Evolutionary conservation across 2,329 filamentous ascomycete species (phyloP), one percentile per base, ranked within the genome.

Genomic region (Fusarium guadeloupense): DNA sequence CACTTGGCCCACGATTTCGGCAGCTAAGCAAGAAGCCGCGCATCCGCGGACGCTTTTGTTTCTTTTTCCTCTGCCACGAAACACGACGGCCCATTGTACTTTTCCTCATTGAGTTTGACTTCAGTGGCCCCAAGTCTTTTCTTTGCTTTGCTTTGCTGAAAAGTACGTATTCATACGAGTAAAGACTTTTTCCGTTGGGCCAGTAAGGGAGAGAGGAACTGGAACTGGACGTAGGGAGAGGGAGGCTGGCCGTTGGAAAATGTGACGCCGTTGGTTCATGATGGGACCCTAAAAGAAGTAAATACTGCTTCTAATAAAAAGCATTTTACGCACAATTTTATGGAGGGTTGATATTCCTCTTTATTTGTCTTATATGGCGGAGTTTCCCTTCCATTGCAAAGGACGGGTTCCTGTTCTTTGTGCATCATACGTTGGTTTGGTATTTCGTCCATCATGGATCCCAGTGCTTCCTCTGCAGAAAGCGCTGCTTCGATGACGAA

Each of bases 401-500:
- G 19, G 19, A 25, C 43, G 40, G 19, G 16, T 40, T 31, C 5
- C 6, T 38, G 17, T 40, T 38, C 37, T 25, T 16, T 31, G 20
- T 35, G 43, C 43, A 26, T 26, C 34, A 38, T 17, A 39, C 26
- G 12, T 14, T 13, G 30, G 17, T 30, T 25, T n/a, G n/a, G 8
- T 26, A 8, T 46, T 16, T 26, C 39, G 10, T 46, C 45, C 34
- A 50, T 33, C 19, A 61, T 69, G 66, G 43, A 64, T 51, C 31
- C 59, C 37, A 49, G 25, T 53, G 37, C 43, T 31, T 60, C 56
- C 13, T 49, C 62, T 19, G 48, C 60, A 38, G 62, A 64, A 33
- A 62, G 54, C 19, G 60, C 66, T 10, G 66, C 68, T 5, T 66
- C 67, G 9, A 62, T 66, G 51, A 65, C 42, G 7, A 59, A 68